Conservation (phyloP, 2,329 filamentous ascomycete genomes). For the Colletotrichum acutatum region DNA sequence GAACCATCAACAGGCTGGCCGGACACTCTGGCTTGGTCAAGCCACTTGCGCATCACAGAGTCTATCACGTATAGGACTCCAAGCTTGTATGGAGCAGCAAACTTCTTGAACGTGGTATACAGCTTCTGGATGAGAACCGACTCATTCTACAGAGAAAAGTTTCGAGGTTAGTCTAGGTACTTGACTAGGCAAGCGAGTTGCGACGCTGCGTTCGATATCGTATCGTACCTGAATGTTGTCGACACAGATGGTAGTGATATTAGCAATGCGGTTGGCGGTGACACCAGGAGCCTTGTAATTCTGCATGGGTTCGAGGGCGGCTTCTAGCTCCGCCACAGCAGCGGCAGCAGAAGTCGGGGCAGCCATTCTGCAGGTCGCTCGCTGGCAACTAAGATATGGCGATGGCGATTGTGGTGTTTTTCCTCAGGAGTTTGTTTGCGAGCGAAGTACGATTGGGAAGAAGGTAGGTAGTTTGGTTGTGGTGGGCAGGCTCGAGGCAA, state of each 20-base stretch:
- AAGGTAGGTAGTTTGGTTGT: background rate
- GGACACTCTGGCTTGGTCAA: constrained; percentile 90
- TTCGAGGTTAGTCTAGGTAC: constrained; percentile 40
- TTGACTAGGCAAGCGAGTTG: constrained; percentile 14
- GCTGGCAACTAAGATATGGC: constrained; percentile 2
- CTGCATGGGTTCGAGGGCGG: constrained; percentile 91
- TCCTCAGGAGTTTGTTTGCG: background rate
- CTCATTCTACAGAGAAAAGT: constrained; percentile 75
- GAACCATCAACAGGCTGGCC: constrained; percentile 84
- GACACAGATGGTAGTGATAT: constrained; percentile 88
- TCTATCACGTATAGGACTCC: constrained; percentile 99
- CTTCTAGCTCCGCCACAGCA: constrained; percentile 85
- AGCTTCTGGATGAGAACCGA: constrained; percentile 95
- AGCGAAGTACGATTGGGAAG: constrained; percentile 22
- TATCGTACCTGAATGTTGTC: constrained; percentile 88
- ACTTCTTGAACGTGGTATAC: constrained; percentile 96
- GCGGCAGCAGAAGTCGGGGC: constrained; percentile 61
- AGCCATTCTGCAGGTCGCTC: constrained; percentile 65
- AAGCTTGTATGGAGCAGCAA: constrained; percentile 94
- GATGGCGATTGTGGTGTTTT: constrained; percentile 13
- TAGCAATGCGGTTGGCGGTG: constrained; percentile 89
- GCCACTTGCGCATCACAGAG: constrained; percentile 98
- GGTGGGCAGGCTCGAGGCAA: constrained; percentile 2
- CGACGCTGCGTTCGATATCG: constrained; percentile 44
- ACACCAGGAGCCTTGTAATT: constrained; percentile 92